Evolutionary conservation across 2,329 filamentous ascomycete genomes (phyloP).

Genomic region (Diplodia seriata): DNA sequence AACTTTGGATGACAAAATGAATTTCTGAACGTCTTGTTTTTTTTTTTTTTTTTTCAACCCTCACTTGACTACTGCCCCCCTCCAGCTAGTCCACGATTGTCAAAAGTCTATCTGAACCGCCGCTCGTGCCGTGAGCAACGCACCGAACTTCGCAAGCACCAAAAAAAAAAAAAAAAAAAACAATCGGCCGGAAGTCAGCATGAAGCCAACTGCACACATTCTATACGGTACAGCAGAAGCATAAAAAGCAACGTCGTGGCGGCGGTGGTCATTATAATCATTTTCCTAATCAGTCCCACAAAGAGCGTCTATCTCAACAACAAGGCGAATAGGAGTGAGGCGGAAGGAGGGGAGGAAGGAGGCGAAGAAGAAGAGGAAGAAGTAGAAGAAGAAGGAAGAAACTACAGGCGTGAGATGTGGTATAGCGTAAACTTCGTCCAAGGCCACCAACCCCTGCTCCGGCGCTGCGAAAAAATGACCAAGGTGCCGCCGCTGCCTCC

Average conservation of each 20-base stretch:
- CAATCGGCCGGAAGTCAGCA: too few relatives aligned
- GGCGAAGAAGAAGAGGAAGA: neutral
- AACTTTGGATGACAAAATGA: too few relatives aligned
- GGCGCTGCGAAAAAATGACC: conserved; percentile 10
- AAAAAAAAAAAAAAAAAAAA: too few relatives aligned
- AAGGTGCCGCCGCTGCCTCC: neutral
- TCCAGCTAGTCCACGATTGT: too few relatives aligned
- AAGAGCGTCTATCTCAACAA: neutral
- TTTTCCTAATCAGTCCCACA: neutral
- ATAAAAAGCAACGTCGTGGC: neutral
- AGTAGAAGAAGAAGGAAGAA: neutral
- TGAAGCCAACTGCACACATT: neutral
- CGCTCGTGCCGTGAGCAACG: too few relatives aligned
- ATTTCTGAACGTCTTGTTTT: too few relatives aligned
- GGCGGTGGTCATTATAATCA: conserved; percentile 20
- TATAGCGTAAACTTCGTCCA: conserved; percentile 24
- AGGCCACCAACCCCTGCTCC: conserved; percentile 8
- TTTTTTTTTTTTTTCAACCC: too few relatives aligned
- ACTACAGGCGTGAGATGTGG: conserved; percentile 25
- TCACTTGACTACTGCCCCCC: too few relatives aligned
- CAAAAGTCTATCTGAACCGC: too few relatives aligned
- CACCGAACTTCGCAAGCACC: too few relatives aligned
- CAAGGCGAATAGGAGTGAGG: neutral
- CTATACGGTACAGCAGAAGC: neutral
- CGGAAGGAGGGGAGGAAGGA: neutral